phyloP scores from a whole-genome alignment of 2,329 filamentous ascomycete species.

The Epichloe brachyelytri region DNA sequence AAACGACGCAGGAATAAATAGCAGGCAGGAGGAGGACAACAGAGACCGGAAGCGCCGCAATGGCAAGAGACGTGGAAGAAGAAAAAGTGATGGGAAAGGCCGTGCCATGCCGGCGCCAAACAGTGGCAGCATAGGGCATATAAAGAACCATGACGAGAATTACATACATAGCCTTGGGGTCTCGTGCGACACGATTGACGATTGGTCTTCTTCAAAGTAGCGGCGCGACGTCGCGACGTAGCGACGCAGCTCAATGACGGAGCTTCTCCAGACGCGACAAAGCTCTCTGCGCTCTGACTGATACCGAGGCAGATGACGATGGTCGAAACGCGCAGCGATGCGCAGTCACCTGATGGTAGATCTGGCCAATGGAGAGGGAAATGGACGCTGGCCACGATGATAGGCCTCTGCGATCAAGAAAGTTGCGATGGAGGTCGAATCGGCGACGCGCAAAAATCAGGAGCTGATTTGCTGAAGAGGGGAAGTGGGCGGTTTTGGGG shows the following conservation, averaged over 20 bases:
- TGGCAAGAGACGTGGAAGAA: not conserved
- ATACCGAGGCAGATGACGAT: conserved; percentile 13
- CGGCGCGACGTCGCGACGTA: conserved; percentile 10
- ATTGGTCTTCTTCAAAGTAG: conserved; percentile 1
- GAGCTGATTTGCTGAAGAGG: conserved; percentile 37
- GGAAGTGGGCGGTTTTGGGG: conserved; percentile 10
- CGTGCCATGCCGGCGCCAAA: not conserved
- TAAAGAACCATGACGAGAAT: not conserved
- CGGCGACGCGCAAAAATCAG: conserved; percentile 21
- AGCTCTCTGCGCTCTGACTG: conserved; percentile 12
- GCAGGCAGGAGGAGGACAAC: not conserved
- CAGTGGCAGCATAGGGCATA: not conserved
- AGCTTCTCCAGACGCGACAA: conserved; percentile 6
- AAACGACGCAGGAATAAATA: not conserved
- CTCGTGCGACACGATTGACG: conserved; percentile 4
- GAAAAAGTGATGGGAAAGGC: not conserved
- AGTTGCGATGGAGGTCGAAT: conserved; percentile 21
- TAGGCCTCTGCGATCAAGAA: conserved; percentile 34
- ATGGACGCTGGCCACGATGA: conserved; percentile 32
- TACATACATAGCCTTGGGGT: conserved; percentile 2
- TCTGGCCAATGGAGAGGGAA: conserved; percentile 35
- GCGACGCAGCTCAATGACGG: conserved; percentile 8
- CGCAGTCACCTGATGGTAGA: conserved; percentile 38
- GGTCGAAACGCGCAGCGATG: conserved; percentile 6
- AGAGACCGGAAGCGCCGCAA: not conserved